Evolutionary conservation across 192 early-diverging fungal species (phyloP), one percentile per base, ranked within the genome.

Genomic region (Chytriomyces sp.): DNA sequence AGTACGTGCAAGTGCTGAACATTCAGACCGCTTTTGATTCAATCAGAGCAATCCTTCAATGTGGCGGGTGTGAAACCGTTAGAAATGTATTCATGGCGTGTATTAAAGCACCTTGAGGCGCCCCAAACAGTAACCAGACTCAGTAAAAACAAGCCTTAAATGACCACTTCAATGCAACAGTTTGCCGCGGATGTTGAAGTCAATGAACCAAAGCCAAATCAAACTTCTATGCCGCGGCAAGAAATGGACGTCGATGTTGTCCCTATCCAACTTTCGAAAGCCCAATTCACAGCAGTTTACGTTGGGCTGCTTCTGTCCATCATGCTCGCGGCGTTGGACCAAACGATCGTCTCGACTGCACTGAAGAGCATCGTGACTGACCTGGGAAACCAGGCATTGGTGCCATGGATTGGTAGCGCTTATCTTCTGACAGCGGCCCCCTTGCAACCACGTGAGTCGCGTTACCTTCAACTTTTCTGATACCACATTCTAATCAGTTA

Each of bases 261-360:
- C n/a, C 34, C 59, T 8, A 64, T 74, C 22, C 61, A 19, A 25
- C 52, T 74, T n/a, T 30, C 63, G 19, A 44, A 40, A 5, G n/a
- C 32, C 8, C 59, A 40, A 32, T 73, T 73, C 52, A 5, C 17
- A 5, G 39, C 64, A 12, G 60, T 63, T 3, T 63, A 39, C 60
- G 3, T 63, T 17, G 70, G 70, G 7, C 70, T 72, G 8, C 37
- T 40, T 36, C 40, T 72, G 25, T n/a, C n/a, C 17, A 59, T 59
- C 52, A 25, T 70, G 19, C 52, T 70, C 12, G 68, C 55, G 0
- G 85, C 88, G 19, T 73, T 92, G 6, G 93, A 95, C 67, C 89
- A 89, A 62, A 95, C 92, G 0, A 92, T 98, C 56, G 85, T 98
- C 34, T 84, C 90, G 4, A 93, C 93, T 0, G 85, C 91, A 2